These are phyloP conservation scores for Aureobasidium melanogenum DNA, from an alignment of 2,329 filamentous ascomycete genomes.

Conservation along the genomic window DNA sequence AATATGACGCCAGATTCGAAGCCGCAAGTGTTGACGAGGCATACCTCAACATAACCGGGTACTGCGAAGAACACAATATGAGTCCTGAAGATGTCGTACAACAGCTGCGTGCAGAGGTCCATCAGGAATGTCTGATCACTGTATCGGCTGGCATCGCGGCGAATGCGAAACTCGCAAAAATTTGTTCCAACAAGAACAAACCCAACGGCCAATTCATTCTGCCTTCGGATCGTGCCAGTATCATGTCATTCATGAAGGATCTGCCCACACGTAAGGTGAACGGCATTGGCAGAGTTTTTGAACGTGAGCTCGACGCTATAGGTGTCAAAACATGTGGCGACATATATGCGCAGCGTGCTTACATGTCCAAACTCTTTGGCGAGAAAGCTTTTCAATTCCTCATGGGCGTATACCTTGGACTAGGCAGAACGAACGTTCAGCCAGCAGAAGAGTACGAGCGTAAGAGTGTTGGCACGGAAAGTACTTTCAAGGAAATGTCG, in stretches of 20 bases:
- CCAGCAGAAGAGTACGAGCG: slow-evolving; percentile 84
- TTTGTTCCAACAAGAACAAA: slow-evolving; percentile 91
- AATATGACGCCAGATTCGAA: slow-evolving; percentile 88
- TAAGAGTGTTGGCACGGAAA: slow-evolving; percentile 90
- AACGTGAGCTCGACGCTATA: slow-evolving; percentile 80
- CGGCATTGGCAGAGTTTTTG: slow-evolving; percentile 87
- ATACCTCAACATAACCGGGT: slow-evolving; percentile 85
- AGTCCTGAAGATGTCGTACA: slow-evolving; percentile 64
- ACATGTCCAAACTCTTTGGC: slow-evolving; percentile 71
- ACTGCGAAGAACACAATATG: slow-evolving; percentile 62
- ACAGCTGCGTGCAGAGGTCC: slow-evolving; percentile 68
- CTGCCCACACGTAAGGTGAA: slow-evolving; percentile 87
- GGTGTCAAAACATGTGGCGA: slow-evolving; percentile 85
- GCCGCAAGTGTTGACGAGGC: slow-evolving; percentile 94
- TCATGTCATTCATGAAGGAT: slow-evolving; percentile 78
- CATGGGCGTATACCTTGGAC: slow-evolving; percentile 71
- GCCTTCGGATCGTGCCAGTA: slow-evolving; percentile 59
- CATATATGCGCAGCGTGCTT: slow-evolving; percentile 67
- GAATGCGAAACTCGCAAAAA: slow-evolving; percentile 90
- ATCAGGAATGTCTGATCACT: slow-evolving; percentile 69
- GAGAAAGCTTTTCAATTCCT: slow-evolving; percentile 87
- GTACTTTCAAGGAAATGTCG: slow-evolving; percentile 75
- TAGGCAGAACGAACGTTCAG: slow-evolving; percentile 76
- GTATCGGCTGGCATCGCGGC: slow-evolving; percentile 91
- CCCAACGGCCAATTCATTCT: slow-evolving; percentile 86